phyloP scores from a whole-genome alignment of 495 filamentous ascomycete species.

The Glutinoglossum americanum region DNA sequence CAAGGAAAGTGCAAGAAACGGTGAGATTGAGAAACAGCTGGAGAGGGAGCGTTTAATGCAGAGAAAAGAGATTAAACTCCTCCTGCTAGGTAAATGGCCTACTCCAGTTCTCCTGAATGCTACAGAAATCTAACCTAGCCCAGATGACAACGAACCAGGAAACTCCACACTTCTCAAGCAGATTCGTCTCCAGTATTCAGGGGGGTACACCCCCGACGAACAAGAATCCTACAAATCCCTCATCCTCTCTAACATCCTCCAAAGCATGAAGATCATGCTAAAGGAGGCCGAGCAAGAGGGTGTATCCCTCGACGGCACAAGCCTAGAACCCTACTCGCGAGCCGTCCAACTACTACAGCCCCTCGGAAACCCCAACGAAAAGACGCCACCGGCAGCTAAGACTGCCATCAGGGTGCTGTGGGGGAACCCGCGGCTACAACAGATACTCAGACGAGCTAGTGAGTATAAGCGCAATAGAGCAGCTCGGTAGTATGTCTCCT shows the following conservation, averaged over 20 bases:
- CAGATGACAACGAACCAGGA: neutral
- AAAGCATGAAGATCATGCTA: neutral
- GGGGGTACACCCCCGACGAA: neutral
- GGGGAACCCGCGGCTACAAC: neutral
- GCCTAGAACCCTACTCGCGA: neutral
- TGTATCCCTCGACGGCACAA: neutral
- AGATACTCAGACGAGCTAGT: neutral
- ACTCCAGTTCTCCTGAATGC: neutral
- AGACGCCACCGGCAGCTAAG: neutral
- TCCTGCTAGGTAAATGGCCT: slow-evolving; percentile 18
- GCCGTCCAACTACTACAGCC: neutral
- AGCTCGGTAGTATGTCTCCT: neutral
- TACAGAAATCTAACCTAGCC: neutral
- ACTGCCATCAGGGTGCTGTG: neutral
- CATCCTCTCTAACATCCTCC: neutral
- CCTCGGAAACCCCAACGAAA: neutral
- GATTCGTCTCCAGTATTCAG: neutral
- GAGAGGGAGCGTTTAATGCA: slow-evolving; percentile 20
- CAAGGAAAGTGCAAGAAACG: slow-evolving; percentile 11
- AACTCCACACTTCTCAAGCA: neutral
- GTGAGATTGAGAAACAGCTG: slow-evolving; percentile 25
- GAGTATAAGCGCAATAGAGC: neutral
- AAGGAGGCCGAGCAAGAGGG: neutral
- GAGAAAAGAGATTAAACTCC: slow-evolving; percentile 23
- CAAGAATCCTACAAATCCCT: neutral